Evolutionary conservation across 345 rosid species (phyloP).

Genomic region (Gossypium raimondii): DNA sequence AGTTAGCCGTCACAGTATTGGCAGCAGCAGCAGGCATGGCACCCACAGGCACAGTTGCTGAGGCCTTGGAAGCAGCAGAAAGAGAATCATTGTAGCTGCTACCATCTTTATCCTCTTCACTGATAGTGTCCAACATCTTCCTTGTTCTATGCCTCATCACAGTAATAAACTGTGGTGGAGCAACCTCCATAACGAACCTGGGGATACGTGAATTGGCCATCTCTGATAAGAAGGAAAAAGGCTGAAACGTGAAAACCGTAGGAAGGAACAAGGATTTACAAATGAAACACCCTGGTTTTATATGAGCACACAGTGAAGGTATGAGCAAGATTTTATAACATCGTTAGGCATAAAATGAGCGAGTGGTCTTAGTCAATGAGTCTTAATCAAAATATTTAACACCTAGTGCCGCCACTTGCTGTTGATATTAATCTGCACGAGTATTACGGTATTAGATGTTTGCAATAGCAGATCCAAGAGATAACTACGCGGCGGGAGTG

Average conservation of each 20-base stretch:
- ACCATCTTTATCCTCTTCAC: conserved; percentile 71
- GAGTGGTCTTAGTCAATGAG: conserved; percentile 14
- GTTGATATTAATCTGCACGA: conserved; percentile 18
- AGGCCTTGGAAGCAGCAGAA: conserved; percentile 28
- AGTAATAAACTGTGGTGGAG: conserved; percentile 69
- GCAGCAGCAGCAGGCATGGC: conserved; percentile 10
- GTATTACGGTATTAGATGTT: conserved; percentile 19
- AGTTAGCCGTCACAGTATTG: conserved; percentile 15
- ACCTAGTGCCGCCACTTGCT: conserved; percentile 34
- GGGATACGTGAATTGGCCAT: conserved; percentile 69
- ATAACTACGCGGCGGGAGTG: not conserved
- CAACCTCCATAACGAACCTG: conserved; percentile 74
- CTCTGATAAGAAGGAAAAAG: not conserved
- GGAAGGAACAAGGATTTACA: not conserved
- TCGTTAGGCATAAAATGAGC: conserved; percentile 25
- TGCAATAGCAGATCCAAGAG: not conserved
- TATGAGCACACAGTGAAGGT: conserved; percentile 18
- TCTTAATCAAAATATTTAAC: conserved; percentile 5
- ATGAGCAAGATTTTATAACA: conserved; percentile 22
- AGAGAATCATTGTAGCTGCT: conserved; percentile 25
- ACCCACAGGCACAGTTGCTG: conserved; percentile 19
- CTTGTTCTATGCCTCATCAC: conserved; percentile 66
- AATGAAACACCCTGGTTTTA: conserved; percentile 9
- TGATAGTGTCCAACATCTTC: conserved; percentile 69
- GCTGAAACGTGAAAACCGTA: not conserved